phyloP scores from a whole-genome alignment of 2,329 filamentous ascomycete genomes.

The Coniella lustricola region DNA sequence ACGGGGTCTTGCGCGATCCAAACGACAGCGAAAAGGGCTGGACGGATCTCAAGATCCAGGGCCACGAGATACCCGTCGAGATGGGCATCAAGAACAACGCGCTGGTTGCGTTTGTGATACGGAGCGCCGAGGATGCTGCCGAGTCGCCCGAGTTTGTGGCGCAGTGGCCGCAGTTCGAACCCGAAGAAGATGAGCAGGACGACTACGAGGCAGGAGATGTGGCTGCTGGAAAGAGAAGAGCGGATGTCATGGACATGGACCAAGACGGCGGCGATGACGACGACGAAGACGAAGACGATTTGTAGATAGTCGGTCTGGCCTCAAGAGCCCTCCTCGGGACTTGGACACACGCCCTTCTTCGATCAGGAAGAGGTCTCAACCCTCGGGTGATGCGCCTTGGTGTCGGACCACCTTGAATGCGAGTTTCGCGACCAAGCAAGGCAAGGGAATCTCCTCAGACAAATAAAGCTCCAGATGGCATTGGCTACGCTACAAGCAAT shows the following conservation, averaged over 20 bases:
- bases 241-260: conserved; percentile 2
- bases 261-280: conserved; percentile 1
- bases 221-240: conserved; percentile 4
- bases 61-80: conserved; percentile 32
- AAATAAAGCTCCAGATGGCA: no score
- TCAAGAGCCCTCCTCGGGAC: neutral
- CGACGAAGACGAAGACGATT: conserved; percentile 2
- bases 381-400: no score
- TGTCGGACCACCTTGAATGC: no score
- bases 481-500: no score
- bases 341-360: neutral
- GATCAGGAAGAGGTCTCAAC: no score
- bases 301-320: conserved; percentile 1
- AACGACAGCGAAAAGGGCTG: conserved; percentile 43
- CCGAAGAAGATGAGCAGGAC: conserved; percentile 9
- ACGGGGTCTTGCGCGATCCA: conserved; percentile 37
- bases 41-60: conserved; percentile 36
- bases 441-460: no score
- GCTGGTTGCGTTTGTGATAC: conserved; percentile 43
- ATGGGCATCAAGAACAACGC: conserved; percentile 40
- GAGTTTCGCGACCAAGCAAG: no score
- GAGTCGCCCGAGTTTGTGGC: conserved; percentile 38
- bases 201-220: neutral
- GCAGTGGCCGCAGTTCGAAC: conserved; percentile 32
- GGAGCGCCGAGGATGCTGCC: conserved; percentile 28